Evolutionary conservation across 495 filamentous ascomycete genomes (phyloP).

Genomic region (Choiromyces venosus): DNA sequence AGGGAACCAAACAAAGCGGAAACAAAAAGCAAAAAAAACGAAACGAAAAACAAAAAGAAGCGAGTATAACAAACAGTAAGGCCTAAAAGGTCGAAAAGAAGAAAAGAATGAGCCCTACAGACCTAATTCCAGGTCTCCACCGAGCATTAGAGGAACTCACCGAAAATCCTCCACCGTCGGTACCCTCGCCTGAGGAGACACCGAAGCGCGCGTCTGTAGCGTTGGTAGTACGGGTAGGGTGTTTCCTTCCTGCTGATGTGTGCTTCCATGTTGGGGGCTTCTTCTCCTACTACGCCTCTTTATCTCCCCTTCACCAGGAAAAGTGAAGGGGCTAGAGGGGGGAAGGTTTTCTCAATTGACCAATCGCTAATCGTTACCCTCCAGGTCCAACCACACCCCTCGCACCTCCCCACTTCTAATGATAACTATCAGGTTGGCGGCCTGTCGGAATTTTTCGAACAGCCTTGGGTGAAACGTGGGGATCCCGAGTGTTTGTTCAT

Average conservation of each 20-base stretch:
- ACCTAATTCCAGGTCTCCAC: constrained; percentile 43
- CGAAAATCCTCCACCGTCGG: constrained; percentile 55
- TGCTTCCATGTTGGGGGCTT: constrained; percentile 44
- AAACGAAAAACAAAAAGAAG: background rate
- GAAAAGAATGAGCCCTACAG: constrained; percentile 7
- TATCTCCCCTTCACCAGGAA: constrained; percentile 6
- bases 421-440: constrained; percentile 44
- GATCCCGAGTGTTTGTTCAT: constrained; percentile 73
- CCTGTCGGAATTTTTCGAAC: constrained; percentile 60
- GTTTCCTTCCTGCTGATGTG: constrained; percentile 20
- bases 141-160: constrained; percentile 51
- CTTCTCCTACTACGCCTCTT: constrained; percentile 54
- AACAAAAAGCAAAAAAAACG: background rate
- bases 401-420: constrained; percentile 37
- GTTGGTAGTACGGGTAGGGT: constrained; percentile 61
- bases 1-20: background rate
- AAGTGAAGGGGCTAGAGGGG: background rate
- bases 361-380: constrained; percentile 34
- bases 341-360: constrained; percentile 21
- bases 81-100: background rate
- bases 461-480: constrained; percentile 67
- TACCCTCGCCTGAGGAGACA: constrained; percentile 57
- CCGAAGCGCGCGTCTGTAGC: constrained; percentile 69
- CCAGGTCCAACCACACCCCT: constrained; percentile 40
- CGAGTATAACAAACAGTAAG: background rate